A percentile compares a stretch with the other conserved stretches of the same genome.
These are phyloP conservation scores for Penicillium samsonianum DNA, from an alignment of 495 filamentous ascomycete genomes.

Conservation along the genomic window DNA sequence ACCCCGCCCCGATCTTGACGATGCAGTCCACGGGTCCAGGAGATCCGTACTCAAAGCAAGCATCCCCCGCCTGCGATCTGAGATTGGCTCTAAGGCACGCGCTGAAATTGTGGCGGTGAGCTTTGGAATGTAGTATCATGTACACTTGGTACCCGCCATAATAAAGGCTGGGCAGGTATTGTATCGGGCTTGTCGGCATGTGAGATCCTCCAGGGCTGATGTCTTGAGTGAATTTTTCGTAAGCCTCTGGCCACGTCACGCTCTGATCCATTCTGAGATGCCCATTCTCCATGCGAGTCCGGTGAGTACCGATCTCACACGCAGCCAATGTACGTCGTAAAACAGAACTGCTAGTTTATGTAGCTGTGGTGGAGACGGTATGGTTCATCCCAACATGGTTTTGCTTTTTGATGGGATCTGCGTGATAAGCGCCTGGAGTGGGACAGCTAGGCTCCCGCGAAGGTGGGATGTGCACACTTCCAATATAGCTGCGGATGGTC, in stretches of 20 bases:
- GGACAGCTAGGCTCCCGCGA: not conserved
- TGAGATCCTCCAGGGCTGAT: not conserved
- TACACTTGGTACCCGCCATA: not conserved
- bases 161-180: not conserved
- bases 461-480: not conserved
- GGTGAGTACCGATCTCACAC: not conserved
- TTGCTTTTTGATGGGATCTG: not conserved
- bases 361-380: not conserved
- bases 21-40: conserved; percentile 8
- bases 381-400: not conserved
- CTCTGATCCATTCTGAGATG: not conserved
- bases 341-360: not conserved
- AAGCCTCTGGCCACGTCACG: not conserved
- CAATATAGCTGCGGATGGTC: not conserved
- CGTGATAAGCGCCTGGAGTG: conserved; percentile 12
- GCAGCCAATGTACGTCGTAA: not conserved
- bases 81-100: conserved; percentile 15
- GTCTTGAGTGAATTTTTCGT: not conserved
- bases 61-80: conserved; percentile 15
- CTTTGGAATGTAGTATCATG: not conserved
- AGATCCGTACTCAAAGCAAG: conserved; percentile 16
- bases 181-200: not conserved
- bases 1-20: conserved; percentile 17
- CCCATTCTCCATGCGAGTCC: not conserved
- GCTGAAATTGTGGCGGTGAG: conserved; percentile 21